Base-by-base conservation (phyloP, 179 eudicot genomes). In the Vitellaria paradoxa region DNA sequence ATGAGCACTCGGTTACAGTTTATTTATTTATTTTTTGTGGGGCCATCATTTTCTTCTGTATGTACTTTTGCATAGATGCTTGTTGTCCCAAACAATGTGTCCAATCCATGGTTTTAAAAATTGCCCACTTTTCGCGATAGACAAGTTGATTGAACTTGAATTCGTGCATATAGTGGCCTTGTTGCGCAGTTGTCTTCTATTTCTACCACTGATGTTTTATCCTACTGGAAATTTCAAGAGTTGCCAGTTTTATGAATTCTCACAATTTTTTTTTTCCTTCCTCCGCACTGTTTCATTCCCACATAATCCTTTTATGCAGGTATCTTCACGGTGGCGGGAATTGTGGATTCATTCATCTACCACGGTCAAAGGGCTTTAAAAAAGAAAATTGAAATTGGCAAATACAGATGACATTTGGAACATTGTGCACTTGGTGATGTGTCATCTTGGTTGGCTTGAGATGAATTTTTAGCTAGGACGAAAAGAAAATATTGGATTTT, bases 261-360 rank as follows among this genome's bases (percentile, higher is more conserved):
- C 7, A 17, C 15, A 10, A 23, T 6, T 7, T 21, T 37, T 14
- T 30, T 45, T 20, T 3, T 2, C 12, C 13, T 45, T 6, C 42
- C 13, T 17, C 37, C 23, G 23, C 17, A 5, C 7, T 9, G 20
- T 18, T 15, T 72, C 6, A 65, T 20, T 30, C 37, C 26, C 15
- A 10, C 60, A 23, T 4, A 20, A 40, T 49, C 67, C 61, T 65
- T 74, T 70, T 68, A 37, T 81, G 70, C 93, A 95, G 99, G 99
- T 77, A 82, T 87, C 55, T 95, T 93, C 77, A 88, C 99, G 2
- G 93, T 95, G 47, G 96, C 97, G 0, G 99, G 99, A 21, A 93
- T 95, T 73, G 83, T 92, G 47, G 99, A 95, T 76, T 88, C 98
- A 52, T 90, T 86, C 59, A 77, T 95, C 46, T 93, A 93, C 85